Conservation (phyloP, 371 early-diverging fungal species). For the Umbelopsis sp. region DNA sequence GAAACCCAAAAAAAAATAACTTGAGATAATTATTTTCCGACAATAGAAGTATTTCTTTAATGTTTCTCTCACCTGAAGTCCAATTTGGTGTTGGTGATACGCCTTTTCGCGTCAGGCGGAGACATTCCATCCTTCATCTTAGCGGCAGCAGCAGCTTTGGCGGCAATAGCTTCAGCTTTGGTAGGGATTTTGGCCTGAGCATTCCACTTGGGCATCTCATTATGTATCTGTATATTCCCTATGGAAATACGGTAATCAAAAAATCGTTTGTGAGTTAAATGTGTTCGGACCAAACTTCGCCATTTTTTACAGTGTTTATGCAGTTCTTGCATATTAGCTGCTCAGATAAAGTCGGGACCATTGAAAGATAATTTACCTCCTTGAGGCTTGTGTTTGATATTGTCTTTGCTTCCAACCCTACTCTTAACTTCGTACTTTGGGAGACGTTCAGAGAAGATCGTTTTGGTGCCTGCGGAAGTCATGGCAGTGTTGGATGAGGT, state of each 20-base stretch:
- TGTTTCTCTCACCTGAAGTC: not conserved
- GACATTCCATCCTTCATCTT: slow-evolving; percentile 9
- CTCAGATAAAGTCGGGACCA: no score
- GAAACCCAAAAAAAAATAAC: not conserved
- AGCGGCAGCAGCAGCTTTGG: not conserved
- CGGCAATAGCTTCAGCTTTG: slow-evolving; percentile 1
- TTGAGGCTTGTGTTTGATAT: slow-evolving; percentile 30
- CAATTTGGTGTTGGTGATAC: not conserved
- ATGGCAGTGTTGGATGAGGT: slow-evolving; percentile 10
- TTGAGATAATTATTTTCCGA: not conserved
- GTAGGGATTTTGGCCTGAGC: slow-evolving; percentile 23
- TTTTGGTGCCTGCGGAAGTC: not conserved
- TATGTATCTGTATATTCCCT: slow-evolving; percentile 20
- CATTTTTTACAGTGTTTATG: no score
- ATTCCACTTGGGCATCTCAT: slow-evolving; percentile 21
- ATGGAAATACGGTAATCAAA: not conserved
- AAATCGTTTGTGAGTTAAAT: not conserved
- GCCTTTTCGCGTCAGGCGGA: slow-evolving; percentile 9
- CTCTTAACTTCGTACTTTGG: slow-evolving; percentile 19
- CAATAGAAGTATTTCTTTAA: not conserved
- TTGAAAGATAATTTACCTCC: slow-evolving; percentile 17
- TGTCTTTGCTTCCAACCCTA: slow-evolving; percentile 31
- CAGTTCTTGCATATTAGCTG: no score
- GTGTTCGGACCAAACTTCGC: not conserved
- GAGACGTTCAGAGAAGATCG: slow-evolving; percentile 1